Base-by-base conservation (phyloP, 352 stramenopile species). In the Phytopythium vexans region DNA sequence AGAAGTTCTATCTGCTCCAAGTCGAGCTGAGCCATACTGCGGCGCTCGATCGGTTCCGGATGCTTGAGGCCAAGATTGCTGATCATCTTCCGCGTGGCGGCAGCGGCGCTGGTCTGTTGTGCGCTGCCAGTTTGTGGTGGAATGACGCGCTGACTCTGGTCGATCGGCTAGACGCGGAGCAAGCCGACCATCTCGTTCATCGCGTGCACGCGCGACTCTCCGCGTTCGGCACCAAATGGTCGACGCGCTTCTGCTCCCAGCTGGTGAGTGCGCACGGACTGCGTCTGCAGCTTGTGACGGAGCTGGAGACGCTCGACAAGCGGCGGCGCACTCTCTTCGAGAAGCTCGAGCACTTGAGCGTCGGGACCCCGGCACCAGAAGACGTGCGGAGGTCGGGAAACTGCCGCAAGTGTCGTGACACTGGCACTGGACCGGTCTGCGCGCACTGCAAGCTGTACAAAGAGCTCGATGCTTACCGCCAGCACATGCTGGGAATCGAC, bases 331-430 rank as follows among this genome's bases (percentile, higher is more conserved):
- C 16, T 0, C 46, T 89, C 5, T 72, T 68, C 46, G 42, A 53
- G 3, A 74, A 67, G 12, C 59, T 91, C n/a, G 15, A 56, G n/a
- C 31, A 35, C 0, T 57, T 86, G 41, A 89, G 81, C 52, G 40
- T 70, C 0, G 51, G 36, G 1, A 57, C 49, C 3, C 78, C 77
- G 3, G 72, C 64, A 8, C 64, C 69, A 9, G 50, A 68, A 9
- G 74, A 90, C 16, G 62, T 90, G 21, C 70, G 75, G 53, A 52
- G 74, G 3, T 88, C 81, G 4, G 83, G 81, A 12, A 92, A 92
- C 52, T 92, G 81, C 41, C 56, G 54, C 0, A 74, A 79, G 42
- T 92, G 81, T 42, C 76, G 81, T 0, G 75, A 92, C 31, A 63
- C 56, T 0, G 72, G 78, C 15, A 67, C 72, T 11, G 83, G 83